phyloP scores from a whole-genome alignment of 345 rosid genomes.

The Populus deltoides region DNA sequence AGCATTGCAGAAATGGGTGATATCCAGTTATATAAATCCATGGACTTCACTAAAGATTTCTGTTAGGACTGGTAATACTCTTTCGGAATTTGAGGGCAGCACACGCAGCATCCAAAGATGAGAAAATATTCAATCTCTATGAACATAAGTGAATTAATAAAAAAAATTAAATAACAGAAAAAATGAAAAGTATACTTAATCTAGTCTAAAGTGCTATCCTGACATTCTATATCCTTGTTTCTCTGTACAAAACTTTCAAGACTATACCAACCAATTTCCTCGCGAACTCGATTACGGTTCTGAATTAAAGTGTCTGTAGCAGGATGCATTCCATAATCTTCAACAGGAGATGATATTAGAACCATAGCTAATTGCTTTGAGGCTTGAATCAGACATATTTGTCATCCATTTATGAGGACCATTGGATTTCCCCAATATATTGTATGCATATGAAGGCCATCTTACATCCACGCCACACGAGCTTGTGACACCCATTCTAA shows the following conservation, averaged over 20 bases:
- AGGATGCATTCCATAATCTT: neutral
- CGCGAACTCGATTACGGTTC: neutral
- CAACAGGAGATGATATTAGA: conserved; percentile 66
- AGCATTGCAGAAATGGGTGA: neutral
- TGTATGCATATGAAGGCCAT: conserved; percentile 93
- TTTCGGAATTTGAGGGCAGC: neutral
- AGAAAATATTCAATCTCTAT: neutral
- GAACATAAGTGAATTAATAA: neutral
- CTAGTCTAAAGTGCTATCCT: conserved; percentile 6
- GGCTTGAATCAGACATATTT: conserved; percentile 76
- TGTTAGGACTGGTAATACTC: neutral
- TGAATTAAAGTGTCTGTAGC: neutral
- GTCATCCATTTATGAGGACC: conserved; percentile 83
- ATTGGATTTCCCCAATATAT: conserved; percentile 54
- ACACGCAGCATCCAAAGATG: neutral
- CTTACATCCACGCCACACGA: conserved; percentile 45
- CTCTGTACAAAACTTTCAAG: conserved; percentile 14
- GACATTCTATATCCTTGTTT: neutral
- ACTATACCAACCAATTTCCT: conserved; percentile 3
- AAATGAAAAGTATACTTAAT: conserved; percentile 8
- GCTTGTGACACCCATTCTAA: conserved; percentile 53
- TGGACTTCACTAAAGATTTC: neutral
- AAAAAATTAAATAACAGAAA: neutral
- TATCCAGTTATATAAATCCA: neutral
- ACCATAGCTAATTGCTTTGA: conserved; percentile 82